Percentiles rank a stretch among this genome's conserved stretches.
Evolutionary conservation across 2,329 filamentous ascomycete species (phyloP).

Genomic region (Trichophyton simii): DNA sequence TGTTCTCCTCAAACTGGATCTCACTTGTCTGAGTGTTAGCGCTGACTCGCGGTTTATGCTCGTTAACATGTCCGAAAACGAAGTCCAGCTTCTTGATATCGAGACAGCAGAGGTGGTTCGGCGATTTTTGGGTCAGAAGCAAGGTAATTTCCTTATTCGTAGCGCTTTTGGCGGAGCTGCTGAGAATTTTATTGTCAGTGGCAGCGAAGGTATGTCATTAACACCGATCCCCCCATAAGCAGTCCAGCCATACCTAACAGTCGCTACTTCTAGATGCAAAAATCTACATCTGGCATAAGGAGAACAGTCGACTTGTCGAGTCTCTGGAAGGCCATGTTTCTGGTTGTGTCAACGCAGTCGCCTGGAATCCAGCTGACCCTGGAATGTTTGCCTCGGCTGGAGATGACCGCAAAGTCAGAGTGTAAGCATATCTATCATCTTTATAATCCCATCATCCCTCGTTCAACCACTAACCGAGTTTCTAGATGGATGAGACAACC

Average conservation of each 20-base stretch:
- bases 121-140: conserved; percentile 62
- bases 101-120: conserved; percentile 58
- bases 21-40: conserved; percentile 72
- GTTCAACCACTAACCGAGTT: not conserved
- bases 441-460: not conserved
- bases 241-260: not conserved
- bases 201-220: conserved; percentile 61
- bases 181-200: conserved; percentile 82
- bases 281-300: conserved; percentile 85
- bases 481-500: conserved; percentile 5
- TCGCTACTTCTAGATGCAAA: conserved; percentile 42
- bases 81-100: conserved; percentile 68
- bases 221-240: not conserved
- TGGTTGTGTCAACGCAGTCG: conserved; percentile 71
- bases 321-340: conserved; percentile 56
- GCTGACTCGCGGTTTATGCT: conserved; percentile 69
- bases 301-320: conserved; percentile 62
- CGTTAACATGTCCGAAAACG: conserved; percentile 65
- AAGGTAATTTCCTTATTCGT: conserved; percentile 67
- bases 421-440: conserved; percentile 46
- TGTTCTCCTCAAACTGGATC: conserved; percentile 53
- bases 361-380: conserved; percentile 76
- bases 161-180: conserved; percentile 77
- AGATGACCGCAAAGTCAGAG: conserved; percentile 72
- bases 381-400: conserved; percentile 82